Evolutionary conservation across 192 early-diverging fungal species (phyloP).

Genomic region (Coemansia sp.): DNA sequence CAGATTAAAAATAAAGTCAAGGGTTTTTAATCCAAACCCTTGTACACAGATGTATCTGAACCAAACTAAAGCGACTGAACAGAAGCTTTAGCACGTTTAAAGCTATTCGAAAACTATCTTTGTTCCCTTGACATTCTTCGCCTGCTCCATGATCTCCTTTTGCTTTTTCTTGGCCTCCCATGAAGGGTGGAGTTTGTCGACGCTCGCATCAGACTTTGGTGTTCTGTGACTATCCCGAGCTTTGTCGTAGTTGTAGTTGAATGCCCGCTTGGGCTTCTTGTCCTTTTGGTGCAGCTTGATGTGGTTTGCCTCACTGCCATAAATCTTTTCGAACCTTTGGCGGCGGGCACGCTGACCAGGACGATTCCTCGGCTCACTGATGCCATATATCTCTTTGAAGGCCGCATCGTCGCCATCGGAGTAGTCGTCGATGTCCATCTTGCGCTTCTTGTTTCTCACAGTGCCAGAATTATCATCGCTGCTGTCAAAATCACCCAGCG

Average conservation of each 20-base stretch:
- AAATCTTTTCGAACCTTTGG: conserved; percentile 52
- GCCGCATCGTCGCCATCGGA: conserved; percentile 45
- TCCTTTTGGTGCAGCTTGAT: conserved; percentile 57
- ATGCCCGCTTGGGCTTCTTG: conserved; percentile 17
- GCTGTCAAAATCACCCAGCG: conserved; percentile 28
- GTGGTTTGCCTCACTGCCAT: conserved; percentile 63
- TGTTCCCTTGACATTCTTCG: conserved; percentile 56
- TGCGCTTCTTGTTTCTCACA: conserved; percentile 28
- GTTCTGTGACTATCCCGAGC: conserved; percentile 16
- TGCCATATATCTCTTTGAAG: conserved; percentile 59
- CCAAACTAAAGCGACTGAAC: background rate
- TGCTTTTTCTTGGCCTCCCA: conserved; percentile 55
- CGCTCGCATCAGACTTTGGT: conserved; percentile 2
- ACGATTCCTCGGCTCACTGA: conserved; percentile 54
- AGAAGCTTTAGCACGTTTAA: too few species aligned
- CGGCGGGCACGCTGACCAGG: conserved; percentile 61
- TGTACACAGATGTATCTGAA: background rate
- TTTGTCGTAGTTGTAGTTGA: conserved; percentile 20
- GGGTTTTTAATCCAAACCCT: background rate
- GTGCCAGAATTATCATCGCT: conserved; percentile 20
- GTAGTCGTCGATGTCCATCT: conserved; percentile 22
- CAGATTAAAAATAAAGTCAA: background rate
- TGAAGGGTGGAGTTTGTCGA: conserved; percentile 36
- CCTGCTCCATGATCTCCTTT: conserved; percentile 45
- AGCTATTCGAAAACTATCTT: conserved; percentile 53